A percentile compares a stretch with the other conserved stretches of the same genome.
Conservation (phyloP, 2,329 filamentous ascomycete species). For the Magnaporthiopsis rhizophila region DNA sequence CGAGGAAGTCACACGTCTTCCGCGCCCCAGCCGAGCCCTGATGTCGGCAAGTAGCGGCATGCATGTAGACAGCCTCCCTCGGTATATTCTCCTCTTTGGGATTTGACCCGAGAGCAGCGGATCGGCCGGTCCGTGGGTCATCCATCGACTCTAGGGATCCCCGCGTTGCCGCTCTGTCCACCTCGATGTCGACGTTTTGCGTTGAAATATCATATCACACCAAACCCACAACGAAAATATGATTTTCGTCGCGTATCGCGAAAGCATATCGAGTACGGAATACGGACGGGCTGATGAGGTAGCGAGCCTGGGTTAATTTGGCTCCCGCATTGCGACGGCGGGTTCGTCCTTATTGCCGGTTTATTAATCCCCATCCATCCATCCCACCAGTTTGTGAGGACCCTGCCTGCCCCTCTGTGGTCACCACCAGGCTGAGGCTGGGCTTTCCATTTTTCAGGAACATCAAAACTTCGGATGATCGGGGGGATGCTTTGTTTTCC, state of each 20-base stretch:
- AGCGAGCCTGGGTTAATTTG: neutral
- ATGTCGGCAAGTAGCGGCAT: too few species aligned
- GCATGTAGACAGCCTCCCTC: neutral
- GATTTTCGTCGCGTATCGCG: neutral
- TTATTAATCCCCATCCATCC: neutral
- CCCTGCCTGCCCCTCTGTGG: neutral
- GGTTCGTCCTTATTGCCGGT: neutral
- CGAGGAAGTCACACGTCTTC: neutral
- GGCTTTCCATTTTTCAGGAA: neutral
- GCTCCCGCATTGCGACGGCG: neutral
- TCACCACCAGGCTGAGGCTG: too few species aligned
- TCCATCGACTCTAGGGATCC: neutral
- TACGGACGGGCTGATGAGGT: neutral
- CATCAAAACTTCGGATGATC: neutral
- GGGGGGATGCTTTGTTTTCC: neutral
- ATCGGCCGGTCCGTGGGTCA: neutral
- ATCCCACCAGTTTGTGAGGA: neutral
- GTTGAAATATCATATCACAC: too few species aligned
- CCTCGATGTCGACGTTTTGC: too few species aligned
- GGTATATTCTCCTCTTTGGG: neutral
- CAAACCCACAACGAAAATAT: too few species aligned
- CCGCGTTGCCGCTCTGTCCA: neutral
- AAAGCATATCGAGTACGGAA: neutral
- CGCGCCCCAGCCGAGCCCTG: neutral
- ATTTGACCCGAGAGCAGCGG: neutral